Evolutionary conservation across 306 rosid species (phyloP).

Genomic region (Morella rubra): DNA sequence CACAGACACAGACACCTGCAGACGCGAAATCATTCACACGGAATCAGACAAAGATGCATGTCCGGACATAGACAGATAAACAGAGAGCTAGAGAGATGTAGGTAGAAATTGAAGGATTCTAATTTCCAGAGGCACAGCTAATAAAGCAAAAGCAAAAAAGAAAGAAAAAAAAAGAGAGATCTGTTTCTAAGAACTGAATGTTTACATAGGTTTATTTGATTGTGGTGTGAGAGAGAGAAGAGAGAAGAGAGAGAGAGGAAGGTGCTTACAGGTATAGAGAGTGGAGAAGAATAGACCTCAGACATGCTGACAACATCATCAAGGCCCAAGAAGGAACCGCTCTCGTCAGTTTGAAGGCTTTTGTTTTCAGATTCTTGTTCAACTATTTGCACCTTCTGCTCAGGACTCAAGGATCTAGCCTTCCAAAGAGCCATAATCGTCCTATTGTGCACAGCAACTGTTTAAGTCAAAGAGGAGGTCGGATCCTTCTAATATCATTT

Average conservation of each 20-base stretch:
- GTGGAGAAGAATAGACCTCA: conserved; percentile 59
- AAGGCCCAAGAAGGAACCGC: conserved; percentile 62
- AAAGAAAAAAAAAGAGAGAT: background rate
- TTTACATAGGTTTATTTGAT: background rate
- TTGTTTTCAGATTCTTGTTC: conserved; percentile 76
- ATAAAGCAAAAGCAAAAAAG: background rate
- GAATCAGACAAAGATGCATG: too few species aligned
- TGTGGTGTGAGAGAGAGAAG: conserved; percentile 5
- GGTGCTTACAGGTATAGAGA: conserved; percentile 64
- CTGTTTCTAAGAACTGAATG: background rate
- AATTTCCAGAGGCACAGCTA: background rate
- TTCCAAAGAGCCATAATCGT: conserved; percentile 98
- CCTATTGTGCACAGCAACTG: conserved; percentile 44
- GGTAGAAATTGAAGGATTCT: conserved; percentile 1
- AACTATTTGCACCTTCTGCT: conserved; percentile 82
- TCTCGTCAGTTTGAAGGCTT: conserved; percentile 63
- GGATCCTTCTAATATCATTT: background rate
- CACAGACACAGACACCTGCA: too few species aligned
- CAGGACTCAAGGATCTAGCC: conserved; percentile 87
- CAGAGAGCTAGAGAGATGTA: too few species aligned
- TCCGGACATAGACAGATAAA: too few species aligned
- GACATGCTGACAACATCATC: conserved; percentile 79
- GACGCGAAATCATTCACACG: too few species aligned
- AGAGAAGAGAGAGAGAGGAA: conserved; percentile 29
- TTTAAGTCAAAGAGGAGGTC: conserved; percentile 17